Evolutionary conservation across 805 yeast species (phyloP), one percentile per base, ranked within the genome.

Genomic region (Spathaspora passalidarum): DNA sequence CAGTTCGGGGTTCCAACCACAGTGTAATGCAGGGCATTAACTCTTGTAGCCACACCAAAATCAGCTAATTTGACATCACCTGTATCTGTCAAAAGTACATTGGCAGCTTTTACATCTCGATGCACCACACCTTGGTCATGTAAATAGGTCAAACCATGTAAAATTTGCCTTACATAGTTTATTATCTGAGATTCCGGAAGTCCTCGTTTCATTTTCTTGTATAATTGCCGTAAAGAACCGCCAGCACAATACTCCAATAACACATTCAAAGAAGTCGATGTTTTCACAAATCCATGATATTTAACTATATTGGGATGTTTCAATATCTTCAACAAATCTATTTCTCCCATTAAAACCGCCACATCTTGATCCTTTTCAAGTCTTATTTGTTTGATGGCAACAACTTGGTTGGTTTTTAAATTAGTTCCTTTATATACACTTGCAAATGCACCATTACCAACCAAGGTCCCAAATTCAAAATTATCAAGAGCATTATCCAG

Each of bases 391-490:
- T 89, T 89, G 19, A 90, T 80, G 1, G 96, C 96, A 4, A 88
- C 86, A 2, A 81, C 74, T 44, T 81, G 83, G 5, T 80, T 80
- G 0, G 91, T 86, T 44, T 69, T 71, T 48, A 76, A 65, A 55
- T 89, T 86, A 22, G 82, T 66, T 0, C 92, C 96, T 48, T 79
- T 76, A 63, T 84, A 90, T 3, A 92, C 97, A 34, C 80, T 79
- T 1, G 97, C 98, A 61, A 82, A 90, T 0, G 97, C 97, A 1
- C 99, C 99, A 49, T 79, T 79, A 2, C 98, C 99, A 2, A 94
- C 72, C 32, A 84, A 76, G 40, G 81, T 85, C 40, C 75, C 72
- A 54, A 83, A 69, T 22, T 70, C 69, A 56, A 78, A 81, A 44
- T 74, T 74, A 38, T 74, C 79, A 17, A 76, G 62, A 2, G 75